Conservation (phyloP, 108 stramenopile genomes). For the Halocafeteria seosinensis region DNA sequence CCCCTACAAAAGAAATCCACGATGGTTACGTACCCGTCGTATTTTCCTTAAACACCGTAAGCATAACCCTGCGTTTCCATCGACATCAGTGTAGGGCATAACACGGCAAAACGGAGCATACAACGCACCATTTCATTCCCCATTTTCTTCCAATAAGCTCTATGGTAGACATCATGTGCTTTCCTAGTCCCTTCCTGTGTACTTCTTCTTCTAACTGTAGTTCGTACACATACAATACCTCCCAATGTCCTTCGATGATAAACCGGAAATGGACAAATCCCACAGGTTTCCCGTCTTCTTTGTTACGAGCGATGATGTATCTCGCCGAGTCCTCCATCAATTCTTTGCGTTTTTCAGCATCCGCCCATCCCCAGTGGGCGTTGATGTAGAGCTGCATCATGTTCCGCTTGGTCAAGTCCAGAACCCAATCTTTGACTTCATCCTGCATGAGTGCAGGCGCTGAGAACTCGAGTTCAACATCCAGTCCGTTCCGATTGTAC, state of each 20-base stretch:
- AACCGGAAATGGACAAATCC: slow-evolving; percentile 1
- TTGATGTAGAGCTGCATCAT: background rate
- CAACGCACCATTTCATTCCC: background rate
- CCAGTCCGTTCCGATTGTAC: no score
- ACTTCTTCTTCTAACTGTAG: background rate
- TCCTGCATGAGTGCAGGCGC: background rate
- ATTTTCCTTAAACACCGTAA: slow-evolving; percentile 2
- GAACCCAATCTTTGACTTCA: background rate
- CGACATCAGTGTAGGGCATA: no score
- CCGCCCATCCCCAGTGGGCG: background rate
- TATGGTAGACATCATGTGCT: background rate
- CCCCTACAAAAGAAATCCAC: no score
- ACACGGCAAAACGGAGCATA: no score
- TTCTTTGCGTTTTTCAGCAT: background rate
- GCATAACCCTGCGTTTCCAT: no score
- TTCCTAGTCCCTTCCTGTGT: slow-evolving; percentile 2
- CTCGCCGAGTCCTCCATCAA: background rate
- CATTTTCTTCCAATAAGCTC: background rate
- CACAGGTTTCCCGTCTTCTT: background rate
- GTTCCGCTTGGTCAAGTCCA: background rate
- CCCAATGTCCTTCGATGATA: background rate
- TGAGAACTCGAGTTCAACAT: background rate
- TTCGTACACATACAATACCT: background rate
- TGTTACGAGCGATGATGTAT: background rate
- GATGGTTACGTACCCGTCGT: no score